Percentiles rank a stretch among this genome's conserved stretches.
phyloP scores from a whole-genome alignment of 306 rosid genomes.

The Carpinus fangiana region DNA sequence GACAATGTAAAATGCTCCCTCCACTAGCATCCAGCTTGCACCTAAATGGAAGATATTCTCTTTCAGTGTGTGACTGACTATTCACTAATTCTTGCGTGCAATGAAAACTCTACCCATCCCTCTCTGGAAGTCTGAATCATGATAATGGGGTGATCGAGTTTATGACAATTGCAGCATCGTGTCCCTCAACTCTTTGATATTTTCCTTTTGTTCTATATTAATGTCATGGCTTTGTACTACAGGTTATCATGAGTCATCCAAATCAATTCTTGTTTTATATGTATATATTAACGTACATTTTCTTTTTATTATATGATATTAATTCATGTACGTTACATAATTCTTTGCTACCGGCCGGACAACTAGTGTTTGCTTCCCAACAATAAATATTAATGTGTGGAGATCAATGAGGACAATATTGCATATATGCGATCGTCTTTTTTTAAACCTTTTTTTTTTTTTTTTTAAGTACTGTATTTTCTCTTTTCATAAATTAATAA shows the following conservation, averaged over 20 bases:
- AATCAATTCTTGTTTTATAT: too few relatives aligned
- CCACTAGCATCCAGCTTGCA: constrained; percentile 51
- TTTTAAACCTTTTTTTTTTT: too few relatives aligned
- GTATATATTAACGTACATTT: too few relatives aligned
- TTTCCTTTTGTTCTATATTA: neutral
- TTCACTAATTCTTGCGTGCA: constrained; percentile 44
- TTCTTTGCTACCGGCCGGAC: too few relatives aligned
- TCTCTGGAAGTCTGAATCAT: constrained; percentile 28
- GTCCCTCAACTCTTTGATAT: constrained; percentile 35
- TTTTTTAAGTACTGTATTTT: too few relatives aligned
- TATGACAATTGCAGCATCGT: constrained; percentile 45
- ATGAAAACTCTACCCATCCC: constrained; percentile 41
- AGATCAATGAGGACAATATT: neutral
- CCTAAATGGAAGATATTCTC: constrained; percentile 49
- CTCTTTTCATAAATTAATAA: too few relatives aligned
- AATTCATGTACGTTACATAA: too few relatives aligned
- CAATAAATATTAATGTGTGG: too few relatives aligned
- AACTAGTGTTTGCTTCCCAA: too few relatives aligned
- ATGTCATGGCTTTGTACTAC: neutral
- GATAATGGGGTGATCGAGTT: constrained; percentile 34
- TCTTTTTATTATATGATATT: too few relatives aligned
- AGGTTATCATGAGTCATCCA: neutral
- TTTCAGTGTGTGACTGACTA: constrained; percentile 24
- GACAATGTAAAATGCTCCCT: constrained; percentile 56
- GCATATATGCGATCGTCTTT: too few relatives aligned